Percentiles rank a stretch among this genome's conserved stretches.
Conservation (phyloP, 306 rosid genomes). For the Mucuna pruriens region DNA sequence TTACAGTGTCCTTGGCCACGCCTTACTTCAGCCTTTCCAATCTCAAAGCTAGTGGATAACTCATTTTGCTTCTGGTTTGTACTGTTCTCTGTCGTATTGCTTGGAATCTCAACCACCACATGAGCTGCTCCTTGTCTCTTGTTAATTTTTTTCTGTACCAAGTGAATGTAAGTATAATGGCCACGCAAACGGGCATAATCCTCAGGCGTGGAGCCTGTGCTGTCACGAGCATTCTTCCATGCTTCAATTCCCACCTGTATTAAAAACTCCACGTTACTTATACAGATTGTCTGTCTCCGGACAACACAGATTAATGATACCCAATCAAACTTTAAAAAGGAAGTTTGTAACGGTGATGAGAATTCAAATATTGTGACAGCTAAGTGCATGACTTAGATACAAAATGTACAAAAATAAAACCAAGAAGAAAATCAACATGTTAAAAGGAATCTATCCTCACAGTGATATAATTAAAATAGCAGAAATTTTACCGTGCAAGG, state of each 20-base stretch:
- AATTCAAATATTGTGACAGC: slow-evolving; percentile 3
- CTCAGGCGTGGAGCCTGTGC: slow-evolving; percentile 86
- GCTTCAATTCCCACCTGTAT: slow-evolving; percentile 93
- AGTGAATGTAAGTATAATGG: slow-evolving; percentile 71
- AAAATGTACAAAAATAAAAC: slow-evolving; percentile 24
- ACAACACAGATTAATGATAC: background rate
- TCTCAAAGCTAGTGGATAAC: slow-evolving; percentile 60
- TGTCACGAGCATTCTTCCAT: slow-evolving; percentile 84
- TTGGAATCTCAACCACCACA: slow-evolving; percentile 85
- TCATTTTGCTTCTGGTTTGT: slow-evolving; percentile 55
- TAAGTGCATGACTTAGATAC: slow-evolving; percentile 11
- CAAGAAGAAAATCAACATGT: background rate
- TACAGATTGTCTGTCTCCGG: background rate
- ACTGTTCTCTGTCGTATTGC: slow-evolving; percentile 44
- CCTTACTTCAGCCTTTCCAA: slow-evolving; percentile 48
- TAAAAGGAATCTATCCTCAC: background rate
- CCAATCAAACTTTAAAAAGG: background rate
- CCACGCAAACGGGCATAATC: slow-evolving; percentile 87
- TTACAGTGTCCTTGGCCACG: slow-evolving; percentile 53
- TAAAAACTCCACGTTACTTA: slow-evolving; percentile 6
- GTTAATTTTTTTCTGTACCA: slow-evolving; percentile 76
- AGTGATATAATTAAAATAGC: slow-evolving; percentile 12
- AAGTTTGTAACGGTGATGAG: background rate
- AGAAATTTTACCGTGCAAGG: slow-evolving; percentile 73
- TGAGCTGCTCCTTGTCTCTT: slow-evolving; percentile 69